phyloP scores from a whole-genome alignment of 441 rosid species.

The Flueggea neowawraea region DNA sequence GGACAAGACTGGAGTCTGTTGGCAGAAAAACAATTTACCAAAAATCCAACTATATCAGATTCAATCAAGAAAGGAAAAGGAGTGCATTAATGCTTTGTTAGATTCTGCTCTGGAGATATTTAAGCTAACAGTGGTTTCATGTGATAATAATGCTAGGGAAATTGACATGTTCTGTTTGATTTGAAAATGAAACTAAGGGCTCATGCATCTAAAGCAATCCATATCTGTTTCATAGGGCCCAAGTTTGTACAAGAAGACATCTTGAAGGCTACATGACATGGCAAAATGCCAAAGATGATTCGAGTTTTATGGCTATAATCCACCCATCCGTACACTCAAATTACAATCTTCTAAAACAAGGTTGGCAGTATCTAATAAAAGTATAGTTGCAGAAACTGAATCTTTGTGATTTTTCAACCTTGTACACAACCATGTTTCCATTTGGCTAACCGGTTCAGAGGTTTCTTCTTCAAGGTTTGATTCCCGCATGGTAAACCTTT shows the following conservation, averaged over 20 bases:
- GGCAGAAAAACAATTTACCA: no score
- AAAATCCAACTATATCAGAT: no score
- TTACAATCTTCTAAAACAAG: conserved; percentile 6
- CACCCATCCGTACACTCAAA: background rate
- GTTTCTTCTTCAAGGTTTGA: conserved; percentile 7
- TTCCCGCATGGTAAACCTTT: background rate
- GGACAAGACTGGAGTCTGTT: no score
- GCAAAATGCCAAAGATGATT: conserved; percentile 2
- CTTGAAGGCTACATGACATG: background rate
- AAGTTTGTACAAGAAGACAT: background rate
- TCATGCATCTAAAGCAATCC: background rate
- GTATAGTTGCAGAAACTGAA: background rate
- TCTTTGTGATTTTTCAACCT: background rate
- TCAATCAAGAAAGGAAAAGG: no score
- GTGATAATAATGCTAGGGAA: background rate
- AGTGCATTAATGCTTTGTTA: no score
- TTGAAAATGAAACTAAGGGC: background rate
- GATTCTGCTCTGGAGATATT: no score
- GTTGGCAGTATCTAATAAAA: background rate
- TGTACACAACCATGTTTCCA: background rate
- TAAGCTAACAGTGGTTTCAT: background rate
- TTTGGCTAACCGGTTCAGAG: conserved; percentile 1
- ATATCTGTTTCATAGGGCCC: background rate
- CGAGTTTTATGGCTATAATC: background rate
- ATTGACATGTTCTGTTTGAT: background rate